Evolutionary conservation across 768 basidiomycete species (phyloP).

Genomic region (Tulasnella sp.): DNA sequence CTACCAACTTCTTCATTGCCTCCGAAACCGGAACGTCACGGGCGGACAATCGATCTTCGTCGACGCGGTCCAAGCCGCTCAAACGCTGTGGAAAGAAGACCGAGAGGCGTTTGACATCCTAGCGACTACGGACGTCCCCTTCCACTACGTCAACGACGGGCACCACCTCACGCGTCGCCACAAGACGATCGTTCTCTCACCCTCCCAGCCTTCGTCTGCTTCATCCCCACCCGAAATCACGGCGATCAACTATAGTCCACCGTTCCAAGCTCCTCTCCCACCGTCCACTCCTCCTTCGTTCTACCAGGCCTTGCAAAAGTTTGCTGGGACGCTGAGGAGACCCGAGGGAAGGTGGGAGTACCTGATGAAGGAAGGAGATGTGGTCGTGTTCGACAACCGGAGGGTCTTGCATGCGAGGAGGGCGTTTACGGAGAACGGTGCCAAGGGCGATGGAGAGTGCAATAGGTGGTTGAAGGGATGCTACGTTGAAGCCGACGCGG

Average conservation of each 20-base stretch:
- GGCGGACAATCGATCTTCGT: conserved; percentile 84
- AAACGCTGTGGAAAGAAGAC: conserved; percentile 34
- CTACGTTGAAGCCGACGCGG: conserved; percentile 40
- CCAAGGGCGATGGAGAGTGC: conserved; percentile 23
- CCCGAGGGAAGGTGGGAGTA: conserved; percentile 44
- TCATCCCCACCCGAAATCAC: conserved; percentile 29
- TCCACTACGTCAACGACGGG: conserved; percentile 85
- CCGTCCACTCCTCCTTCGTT: conserved; percentile 40
- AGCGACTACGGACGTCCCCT: conserved; percentile 55
- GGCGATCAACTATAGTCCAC: conserved; percentile 85
- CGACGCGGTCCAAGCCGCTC: conserved; percentile 61
- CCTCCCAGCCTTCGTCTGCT: background rate
- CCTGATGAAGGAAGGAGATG: conserved; percentile 69
- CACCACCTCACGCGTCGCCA: conserved; percentile 68
- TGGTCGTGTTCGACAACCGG: conserved; percentile 85
- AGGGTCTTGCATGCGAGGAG: conserved; percentile 80
- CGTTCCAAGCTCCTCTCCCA: conserved; percentile 79
- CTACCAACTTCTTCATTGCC: conserved; percentile 84
- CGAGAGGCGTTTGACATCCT: conserved; percentile 49
- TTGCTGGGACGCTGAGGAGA: conserved; percentile 46
- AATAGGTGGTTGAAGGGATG: conserved; percentile 78
- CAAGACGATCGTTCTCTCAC: conserved; percentile 56
- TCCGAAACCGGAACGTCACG: conserved; percentile 60
- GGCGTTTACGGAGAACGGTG: conserved; percentile 45
- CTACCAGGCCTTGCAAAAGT: conserved; percentile 50